Evolutionary conservation across 2,329 filamentous ascomycete species (phyloP).

Genomic region (Diaporthe batatas): DNA sequence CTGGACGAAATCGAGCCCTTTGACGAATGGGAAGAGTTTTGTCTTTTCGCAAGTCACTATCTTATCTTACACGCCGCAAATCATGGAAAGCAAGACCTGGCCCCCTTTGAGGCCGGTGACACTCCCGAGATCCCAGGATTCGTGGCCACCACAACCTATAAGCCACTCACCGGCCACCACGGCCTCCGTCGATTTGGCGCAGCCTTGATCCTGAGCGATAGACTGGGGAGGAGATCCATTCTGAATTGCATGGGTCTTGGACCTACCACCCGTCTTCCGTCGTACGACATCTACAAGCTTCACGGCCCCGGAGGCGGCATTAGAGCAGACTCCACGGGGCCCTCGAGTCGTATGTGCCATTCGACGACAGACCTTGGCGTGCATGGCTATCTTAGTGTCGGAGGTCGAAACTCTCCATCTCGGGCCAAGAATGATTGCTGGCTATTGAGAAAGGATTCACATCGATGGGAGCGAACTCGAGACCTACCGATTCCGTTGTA

Average conservation of each 20-base stretch:
- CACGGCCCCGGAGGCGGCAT: constrained; percentile 42
- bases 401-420: constrained; percentile 83
- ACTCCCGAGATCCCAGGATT: constrained; percentile 18
- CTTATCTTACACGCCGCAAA: constrained; percentile 78
- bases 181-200: constrained; percentile 73
- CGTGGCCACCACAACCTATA: constrained; percentile 48
- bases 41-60: constrained; percentile 87
- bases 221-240: constrained; percentile 59
- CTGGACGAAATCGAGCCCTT: constrained; percentile 85
- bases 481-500: constrained; percentile 80
- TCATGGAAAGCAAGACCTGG: constrained; percentile 14
- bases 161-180: constrained; percentile 54
- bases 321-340: constrained; percentile 49
- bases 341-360: constrained; percentile 76
- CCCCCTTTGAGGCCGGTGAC: too few relatives aligned
- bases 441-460: constrained; percentile 69
- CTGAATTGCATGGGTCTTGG: constrained; percentile 61
- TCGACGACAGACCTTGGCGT: constrained; percentile 76
- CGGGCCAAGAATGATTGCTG: constrained; percentile 80
- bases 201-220: constrained; percentile 57
- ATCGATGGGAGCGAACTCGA: constrained; percentile 73
- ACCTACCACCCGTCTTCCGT: constrained; percentile 59
- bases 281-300: constrained; percentile 64
- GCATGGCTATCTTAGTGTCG: constrained; percentile 74
- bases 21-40: constrained; percentile 97